Evolutionary conservation across 1,284 basidiomycete genomes (phyloP), one percentile per base, ranked within the genome.

Genomic region (Ganoderma resinaceum): DNA sequence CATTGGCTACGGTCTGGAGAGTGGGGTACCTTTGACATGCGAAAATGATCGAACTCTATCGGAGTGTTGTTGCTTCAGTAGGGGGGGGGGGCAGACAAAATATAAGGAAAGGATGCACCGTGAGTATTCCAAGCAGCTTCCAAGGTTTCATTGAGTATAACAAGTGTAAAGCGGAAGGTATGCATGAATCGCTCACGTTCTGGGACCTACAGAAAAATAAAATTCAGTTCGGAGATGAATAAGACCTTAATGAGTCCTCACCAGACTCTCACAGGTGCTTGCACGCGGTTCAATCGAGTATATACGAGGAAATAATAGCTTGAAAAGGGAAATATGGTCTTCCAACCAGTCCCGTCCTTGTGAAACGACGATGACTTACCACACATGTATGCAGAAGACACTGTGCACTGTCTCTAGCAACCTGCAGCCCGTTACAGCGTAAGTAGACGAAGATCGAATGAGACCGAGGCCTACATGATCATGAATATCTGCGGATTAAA

Each of bases 331-430:
- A 33, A 12, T 8, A 20, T 18, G 14, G 52, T 55, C 52, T 31
- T 12, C n/a, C 29, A 55, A 55, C 0, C 18, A 18, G 5, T 23
- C 2, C 2, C 23, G n/a, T 49, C 7, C 46, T 23, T 49, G 46
- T n/a, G 12, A 26, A 53, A 53, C 23, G 29, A 29, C n/a, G 14
- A 55, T 33, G 52, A 55, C 52, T 31, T 2, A 71, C 70, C 63
- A 65, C 18, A 66, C 64, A 63, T 71, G 70, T 43, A 69, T 66
- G 65, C 70, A 67, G 20, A 71, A 49, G 6, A 62, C 42, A 35
- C 60, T 69, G 26, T 71, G 70, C 42, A 69, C 52, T 35, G 70
- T 71, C 63, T 71, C 70, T 26, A 71, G 63, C n/a, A 62, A 55
- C n/a, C 70, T 71, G 40, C 5, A 52, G 14, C 16, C 16, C 18